phyloP scores from a whole-genome alignment of 2,329 filamentous ascomycete genomes.

The Fonsecaea nubica region DNA sequence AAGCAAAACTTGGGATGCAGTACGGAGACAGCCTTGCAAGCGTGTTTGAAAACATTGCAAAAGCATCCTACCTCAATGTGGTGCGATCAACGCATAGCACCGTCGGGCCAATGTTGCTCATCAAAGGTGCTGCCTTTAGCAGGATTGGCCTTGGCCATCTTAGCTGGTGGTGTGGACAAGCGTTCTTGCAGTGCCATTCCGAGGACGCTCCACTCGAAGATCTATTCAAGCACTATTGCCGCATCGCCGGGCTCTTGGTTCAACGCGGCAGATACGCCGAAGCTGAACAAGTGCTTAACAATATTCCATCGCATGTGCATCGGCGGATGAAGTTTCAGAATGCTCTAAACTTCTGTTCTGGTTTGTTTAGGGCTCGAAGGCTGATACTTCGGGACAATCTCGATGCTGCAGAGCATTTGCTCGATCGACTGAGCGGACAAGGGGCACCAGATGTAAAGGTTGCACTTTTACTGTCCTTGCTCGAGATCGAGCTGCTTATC shows the following conservation, averaged over 20 bases:
- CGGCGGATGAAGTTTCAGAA: slow-evolving; percentile 80
- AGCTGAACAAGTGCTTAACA: slow-evolving; percentile 66
- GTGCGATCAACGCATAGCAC: slow-evolving; percentile 75
- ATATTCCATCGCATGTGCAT: slow-evolving; percentile 66
- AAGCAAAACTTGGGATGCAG: slow-evolving; percentile 79
- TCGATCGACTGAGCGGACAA: slow-evolving; percentile 63
- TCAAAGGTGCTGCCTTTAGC: slow-evolving; percentile 76
- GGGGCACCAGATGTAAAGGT: slow-evolving; percentile 65
- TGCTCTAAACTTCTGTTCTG: slow-evolving; percentile 52
- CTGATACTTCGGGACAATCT: slow-evolving; percentile 60
- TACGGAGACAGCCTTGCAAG: slow-evolving; percentile 65
- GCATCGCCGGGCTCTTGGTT: slow-evolving; percentile 70
- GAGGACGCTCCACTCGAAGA: slow-evolving; percentile 75
- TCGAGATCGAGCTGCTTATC: slow-evolving; percentile 66
- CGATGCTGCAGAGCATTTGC: slow-evolving; percentile 61
- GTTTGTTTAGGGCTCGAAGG: slow-evolving; percentile 51
- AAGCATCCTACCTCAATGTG: slow-evolving; percentile 81
- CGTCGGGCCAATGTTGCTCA: slow-evolving; percentile 74
- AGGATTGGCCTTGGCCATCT: slow-evolving; percentile 70
- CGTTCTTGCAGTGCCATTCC: slow-evolving; percentile 76
- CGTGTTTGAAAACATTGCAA: slow-evolving; percentile 78
- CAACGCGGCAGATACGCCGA: slow-evolving; percentile 74
- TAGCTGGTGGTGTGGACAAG: slow-evolving; percentile 66
- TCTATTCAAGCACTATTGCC: slow-evolving; percentile 74
- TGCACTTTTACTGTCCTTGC: slow-evolving; percentile 63